Evolutionary conservation across 805 yeast genomes (phyloP), one percentile per base, ranked within the genome.

Genomic region (Ogataea methanolica): DNA sequence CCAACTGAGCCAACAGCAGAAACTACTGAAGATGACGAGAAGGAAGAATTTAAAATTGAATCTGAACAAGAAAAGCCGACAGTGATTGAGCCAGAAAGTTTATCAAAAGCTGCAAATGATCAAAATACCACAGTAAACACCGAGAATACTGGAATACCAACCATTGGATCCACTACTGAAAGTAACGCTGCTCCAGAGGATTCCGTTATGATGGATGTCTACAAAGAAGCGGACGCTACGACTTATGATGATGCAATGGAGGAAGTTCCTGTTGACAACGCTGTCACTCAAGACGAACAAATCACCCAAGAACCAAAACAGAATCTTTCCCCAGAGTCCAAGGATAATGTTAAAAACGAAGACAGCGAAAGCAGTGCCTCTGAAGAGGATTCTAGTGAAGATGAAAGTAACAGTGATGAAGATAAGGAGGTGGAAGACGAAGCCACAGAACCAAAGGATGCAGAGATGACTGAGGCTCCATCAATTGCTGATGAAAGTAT

Each of bases 371-470:
- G 36, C 26, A 36, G 26, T n/a, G 39, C 38, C n/a, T 39, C 29
- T 31, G 29, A 21, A 21, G 39, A 36, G 6, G 36, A 33, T 17
- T 38, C 15, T n/a, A 33, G 29, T 7, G 41, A 9, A 3, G 47
- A 47, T 15, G 44, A 44, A 12, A 35, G 23, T 4, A 39, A 26
- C 21, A 37, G 29, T 8, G 50, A 46, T 59, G 53, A 33, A 31
- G 41, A 16, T 23, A 45, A 46, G 71, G 72, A 44, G 75, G 53
- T 48, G 17, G 59, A 51, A 15, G 48, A 47, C 2, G 55, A 54
- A 33, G 49, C 44, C 3, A 49, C 39, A 5, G 53, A 45, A 35
- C 42, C 5, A 12, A 37, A 37, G 12, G 29, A 37, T 12, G 15
- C 31, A 5, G 39, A 19, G 11, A 15, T 26, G 9, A 12, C 31